A percentile compares a stretch with the other conserved stretches of the same genome.
Conservation (phyloP, 257 asterid genomes). For the Salvia miltiorrhiza region DNA sequence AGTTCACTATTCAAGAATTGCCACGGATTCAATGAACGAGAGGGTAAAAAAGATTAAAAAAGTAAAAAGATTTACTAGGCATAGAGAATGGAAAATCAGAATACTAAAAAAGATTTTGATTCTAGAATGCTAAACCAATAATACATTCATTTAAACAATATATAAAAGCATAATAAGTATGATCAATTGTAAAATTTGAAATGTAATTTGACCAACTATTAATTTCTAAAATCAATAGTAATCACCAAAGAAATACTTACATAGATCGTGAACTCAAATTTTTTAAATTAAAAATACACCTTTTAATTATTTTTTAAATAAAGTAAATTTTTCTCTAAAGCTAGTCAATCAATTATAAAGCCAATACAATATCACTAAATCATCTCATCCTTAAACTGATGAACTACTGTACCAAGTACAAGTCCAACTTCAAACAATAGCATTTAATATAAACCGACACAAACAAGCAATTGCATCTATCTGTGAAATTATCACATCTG, state of each 20-base stretch:
- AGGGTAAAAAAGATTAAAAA: too few relatives aligned
- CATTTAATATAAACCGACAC: background rate
- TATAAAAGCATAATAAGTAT: background rate
- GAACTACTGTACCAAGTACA: background rate
- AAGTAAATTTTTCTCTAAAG: background rate
- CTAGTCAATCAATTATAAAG: background rate
- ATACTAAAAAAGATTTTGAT: background rate
- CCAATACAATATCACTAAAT: background rate
- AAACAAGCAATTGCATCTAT: background rate
- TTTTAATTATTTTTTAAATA: too few relatives aligned
- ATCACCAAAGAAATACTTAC: background rate
- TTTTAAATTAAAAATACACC: constrained; percentile 59
- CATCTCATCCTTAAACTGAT: background rate
- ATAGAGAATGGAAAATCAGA: background rate
- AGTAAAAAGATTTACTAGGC: too few relatives aligned
- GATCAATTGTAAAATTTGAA: constrained; percentile 2
- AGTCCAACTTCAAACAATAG: constrained; percentile 6
- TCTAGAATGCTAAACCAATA: background rate
- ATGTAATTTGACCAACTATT: constrained; percentile 7
- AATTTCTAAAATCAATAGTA: constrained; percentile 11
- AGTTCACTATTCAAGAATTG: too few relatives aligned
- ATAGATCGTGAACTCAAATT: constrained; percentile 51
- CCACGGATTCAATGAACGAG: too few relatives aligned
- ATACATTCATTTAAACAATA: constrained; percentile 10
- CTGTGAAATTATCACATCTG: background rate